Base-by-base conservation (phyloP, 768 basidiomycete species). In the Leccinum arenicola region DNA sequence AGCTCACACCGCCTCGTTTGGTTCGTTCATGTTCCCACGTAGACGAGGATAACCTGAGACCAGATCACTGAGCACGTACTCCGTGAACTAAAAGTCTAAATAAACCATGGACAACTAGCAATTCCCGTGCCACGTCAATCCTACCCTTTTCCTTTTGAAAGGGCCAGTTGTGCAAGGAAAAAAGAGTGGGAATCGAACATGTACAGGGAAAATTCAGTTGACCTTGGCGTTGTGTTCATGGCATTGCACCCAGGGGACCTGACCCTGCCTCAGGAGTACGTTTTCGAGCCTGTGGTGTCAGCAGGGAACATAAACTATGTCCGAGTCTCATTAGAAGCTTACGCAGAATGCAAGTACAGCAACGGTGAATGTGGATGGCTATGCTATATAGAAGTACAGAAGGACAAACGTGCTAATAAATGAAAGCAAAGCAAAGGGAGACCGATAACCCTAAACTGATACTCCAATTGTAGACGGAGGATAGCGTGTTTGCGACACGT, bases 311-410 rank as follows among this genome's bases (percentile, higher is more conserved):
- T 51, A 49, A 47, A 51, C 27, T 49, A 27, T 48, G 27, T 27
- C 53, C 14, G 33, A 50, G 50, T 56, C 43, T 49, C 45, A 70
- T 71, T 69, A 71, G 38, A 38, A 60, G 52, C 61, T 33, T 47
- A 27, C 66, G 60, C 54, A 54, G 35, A 56, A 23, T 68, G 64
- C 52, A 52, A 48, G 58, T 71, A 69, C 61, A 63, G 50, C 61
- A 59, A 53, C 54, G 45, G 40, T 62, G 54, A 57, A 55, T 59
- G 59, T 31, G 60, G 66, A 64, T 58, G 59, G 60, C 58, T 56
- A 69, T 62, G 58, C 54, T 40, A 50, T 52, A 61, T 69, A 71
- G n/a, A 64, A 65, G 63, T 70, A 70, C 69, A 71, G 45, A 48
- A 52, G 54, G 31, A 47, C 49, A 61, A 27, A 53, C 47, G 58